Base-by-base conservation (phyloP, 495 filamentous ascomycete genomes). In the Lasiosphaeris hirsuta region DNA sequence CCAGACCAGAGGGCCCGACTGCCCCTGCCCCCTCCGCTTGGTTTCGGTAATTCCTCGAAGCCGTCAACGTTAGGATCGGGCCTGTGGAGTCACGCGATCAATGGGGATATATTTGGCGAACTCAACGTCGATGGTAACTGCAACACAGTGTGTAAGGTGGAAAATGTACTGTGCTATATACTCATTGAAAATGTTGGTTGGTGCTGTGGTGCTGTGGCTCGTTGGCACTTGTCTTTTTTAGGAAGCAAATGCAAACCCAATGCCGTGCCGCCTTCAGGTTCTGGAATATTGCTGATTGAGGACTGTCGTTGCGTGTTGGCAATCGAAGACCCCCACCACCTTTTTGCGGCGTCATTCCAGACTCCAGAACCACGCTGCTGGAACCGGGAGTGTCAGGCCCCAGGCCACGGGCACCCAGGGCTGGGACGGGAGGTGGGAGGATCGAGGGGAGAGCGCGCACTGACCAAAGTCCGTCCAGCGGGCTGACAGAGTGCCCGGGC, bases 281-380 rank as follows among this genome's bases (percentile, higher is more conserved):
- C 49, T 45, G 52, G 13, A 37, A 45, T 8, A 55, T 55, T 45
- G 13, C 5, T 23, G 41, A 38, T 45, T n/a, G 43, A 30, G 23
- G 23, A 30, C 14, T n/a, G 34, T 41, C 33, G 13, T 15, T 36
- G 35, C 33, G 17, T 10, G 14, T 8, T 33, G 38, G 38, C 3
- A 34, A 40, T 34, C 35, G 42, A 19, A 19, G 30, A 56, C 59
- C 59, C 59, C 59, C 59, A 61, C 59, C 47, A 43, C 34, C 23
- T 54, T 42, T 36, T 57, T 54, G 54, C 48, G 35, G 52, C 53
- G 49, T 44, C 43, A 30, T 58, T 23, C 42, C 15, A 47, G 40
- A 54, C 46, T 56, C 57, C 52, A 51, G 47, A 57, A 53, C 59
- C 59, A 61, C 59, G 49, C 41, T 45, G 59, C 59, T 57, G 59